A percentile compares a stretch with the other conserved stretches of the same genome.
phyloP scores from a whole-genome alignment of 1,139 yeast genomes.

The Arxiozyma heterogenica region DNA sequence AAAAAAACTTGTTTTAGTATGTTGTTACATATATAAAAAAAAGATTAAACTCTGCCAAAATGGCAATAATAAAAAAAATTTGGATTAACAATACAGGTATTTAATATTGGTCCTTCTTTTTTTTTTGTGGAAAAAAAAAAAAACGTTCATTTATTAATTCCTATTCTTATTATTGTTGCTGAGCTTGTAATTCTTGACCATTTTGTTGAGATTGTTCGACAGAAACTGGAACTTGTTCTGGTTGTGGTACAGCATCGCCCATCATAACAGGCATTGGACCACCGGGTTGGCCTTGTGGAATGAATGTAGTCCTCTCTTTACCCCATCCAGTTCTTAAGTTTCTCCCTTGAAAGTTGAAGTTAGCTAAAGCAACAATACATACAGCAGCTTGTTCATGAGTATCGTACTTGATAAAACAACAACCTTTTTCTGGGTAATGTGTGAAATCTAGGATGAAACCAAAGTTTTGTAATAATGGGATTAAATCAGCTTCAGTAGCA shows the following conservation, averaged over 20 bases:
- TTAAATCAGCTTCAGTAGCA: conserved; percentile 62
- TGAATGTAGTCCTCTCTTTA: conserved; percentile 43
- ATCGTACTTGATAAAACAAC: conserved; percentile 67
- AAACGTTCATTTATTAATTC: background rate
- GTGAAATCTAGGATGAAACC: conserved; percentile 78
- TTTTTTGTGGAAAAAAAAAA: too few species aligned
- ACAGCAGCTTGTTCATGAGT: conserved; percentile 83
- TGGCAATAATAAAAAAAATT: background rate
- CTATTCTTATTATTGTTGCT: conserved; percentile 3
- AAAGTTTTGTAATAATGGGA: conserved; percentile 69
- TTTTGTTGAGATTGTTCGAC: conserved; percentile 6
- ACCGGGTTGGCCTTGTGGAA: conserved; percentile 17
- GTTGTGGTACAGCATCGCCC: conserved; percentile 4
- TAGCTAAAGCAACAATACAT: conserved; percentile 74
- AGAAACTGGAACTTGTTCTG: conserved; percentile 4
- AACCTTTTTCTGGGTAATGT: conserved; percentile 60
- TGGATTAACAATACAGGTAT: too few species aligned
- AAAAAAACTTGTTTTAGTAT: background rate
- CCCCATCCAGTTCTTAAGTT: conserved; percentile 88
- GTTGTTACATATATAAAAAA: background rate
- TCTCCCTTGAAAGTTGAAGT: conserved; percentile 69
- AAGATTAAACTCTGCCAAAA: background rate
- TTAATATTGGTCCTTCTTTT: background rate
- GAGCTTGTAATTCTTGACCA: conserved; percentile 2
- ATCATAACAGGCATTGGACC: conserved; percentile 8